Evolutionary conservation across 2,329 filamentous ascomycete genomes (phyloP), one percentile per base, ranked within the genome.

Genomic region (Cordyceps tenuipes): DNA sequence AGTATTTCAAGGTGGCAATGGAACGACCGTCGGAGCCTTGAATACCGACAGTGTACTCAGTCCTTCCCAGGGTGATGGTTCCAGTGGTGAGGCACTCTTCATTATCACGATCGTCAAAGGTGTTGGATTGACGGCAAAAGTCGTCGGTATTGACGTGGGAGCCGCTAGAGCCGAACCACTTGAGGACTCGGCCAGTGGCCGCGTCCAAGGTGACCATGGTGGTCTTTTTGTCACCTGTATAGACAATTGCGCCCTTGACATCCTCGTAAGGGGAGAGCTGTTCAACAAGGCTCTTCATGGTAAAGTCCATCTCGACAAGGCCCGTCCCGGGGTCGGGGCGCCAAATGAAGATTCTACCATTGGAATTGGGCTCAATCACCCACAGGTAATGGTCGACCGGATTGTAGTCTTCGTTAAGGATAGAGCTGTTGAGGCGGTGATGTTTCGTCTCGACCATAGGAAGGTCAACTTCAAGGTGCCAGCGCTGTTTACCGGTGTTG

Each of bases 371-470:
- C 73, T 97, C 94, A 58, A 99, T 90, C 59, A 96, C 92, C 91
- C 94, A 99, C 51, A 96, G 79, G 68, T 91, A 94, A 68, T 96
- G 89, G 68, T 96, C 90, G 65, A 94, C 86, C 26, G 85, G 75
- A 51, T 81, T 78, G 67, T 82, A 81, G 70, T 84, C 80, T 43
- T 82, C 78, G 58, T 85, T 78, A 49, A 84, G 70, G 61, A 80
- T 70, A 31, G 88, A 88, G 60, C 78, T 80, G 71, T 91, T 90
- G 64, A 82, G 79, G 63, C 86, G 83, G 71, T 91, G 85, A 72
- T 97, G 92, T 61, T 84, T 86, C 50, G 91, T 96, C 75, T 97
- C 89, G 63, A 97, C 87, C 84, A 96, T 92, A 66, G 93, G 90
- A 67, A 88, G 85, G 67, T 91, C 89, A 63, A 89, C 85, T 73